A percentile compares a stretch with the other conserved stretches of the same genome.
Conservation (phyloP, 352 stramenopile genomes). For the Phytophthora litchii region DNA sequence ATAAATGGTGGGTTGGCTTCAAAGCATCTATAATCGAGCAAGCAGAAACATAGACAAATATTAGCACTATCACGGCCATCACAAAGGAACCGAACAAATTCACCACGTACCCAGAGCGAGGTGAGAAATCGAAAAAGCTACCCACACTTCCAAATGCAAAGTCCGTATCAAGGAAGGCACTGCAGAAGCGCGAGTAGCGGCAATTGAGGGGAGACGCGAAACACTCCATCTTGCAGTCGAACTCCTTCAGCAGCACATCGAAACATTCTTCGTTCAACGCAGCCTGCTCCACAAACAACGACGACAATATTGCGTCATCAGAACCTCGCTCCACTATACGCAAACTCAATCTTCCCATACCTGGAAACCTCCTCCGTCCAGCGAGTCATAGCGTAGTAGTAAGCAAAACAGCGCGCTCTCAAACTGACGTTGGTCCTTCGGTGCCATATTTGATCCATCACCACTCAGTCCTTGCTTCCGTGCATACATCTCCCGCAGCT, state of each 20-base stretch:
- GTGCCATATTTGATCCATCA: conserved; percentile 22
- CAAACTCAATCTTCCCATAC: conserved; percentile 19
- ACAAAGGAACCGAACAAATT: neutral
- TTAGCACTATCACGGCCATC: neutral
- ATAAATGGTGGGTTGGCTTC: conserved; percentile 97
- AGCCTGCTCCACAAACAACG: conserved; percentile 34
- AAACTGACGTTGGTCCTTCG: conserved; percentile 52
- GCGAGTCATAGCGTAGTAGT: conserved; percentile 92
- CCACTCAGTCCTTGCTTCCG: conserved; percentile 38
- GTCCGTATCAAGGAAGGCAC: conserved; percentile 90
- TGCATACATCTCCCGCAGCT: conserved; percentile 86
- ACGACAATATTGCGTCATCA: neutral
- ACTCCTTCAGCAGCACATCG: conserved; percentile 89
- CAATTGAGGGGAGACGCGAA: conserved; percentile 96
- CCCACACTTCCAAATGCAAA: conserved; percentile 89
- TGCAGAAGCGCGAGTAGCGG: conserved; percentile 91
- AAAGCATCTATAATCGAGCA: conserved; percentile 60
- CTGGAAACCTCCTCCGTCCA: conserved; percentile 94
- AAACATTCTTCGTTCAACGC: conserved; percentile 93
- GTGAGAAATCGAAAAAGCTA: conserved; percentile 94
- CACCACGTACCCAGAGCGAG: conserved; percentile 62
- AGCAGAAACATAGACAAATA: neutral
- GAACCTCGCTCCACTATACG: neutral
- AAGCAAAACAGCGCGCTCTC: conserved; percentile 87
- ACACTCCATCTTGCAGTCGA: conserved; percentile 93